Conservation (phyloP, 1,139 yeast species). For the Suhomyces maxii region DNA sequence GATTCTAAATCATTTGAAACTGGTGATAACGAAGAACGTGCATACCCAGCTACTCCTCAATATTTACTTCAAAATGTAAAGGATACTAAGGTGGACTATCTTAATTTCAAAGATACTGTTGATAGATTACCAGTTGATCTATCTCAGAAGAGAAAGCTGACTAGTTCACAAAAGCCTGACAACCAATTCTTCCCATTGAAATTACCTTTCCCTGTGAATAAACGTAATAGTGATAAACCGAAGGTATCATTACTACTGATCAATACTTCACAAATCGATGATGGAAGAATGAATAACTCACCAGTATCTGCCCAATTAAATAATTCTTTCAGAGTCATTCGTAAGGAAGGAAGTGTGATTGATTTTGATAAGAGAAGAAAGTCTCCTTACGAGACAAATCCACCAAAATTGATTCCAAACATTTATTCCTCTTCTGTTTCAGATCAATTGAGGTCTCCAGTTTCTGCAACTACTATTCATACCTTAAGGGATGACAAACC, state of each 20-base stretch:
- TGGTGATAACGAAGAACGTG: conserved; percentile 40
- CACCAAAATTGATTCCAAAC: conserved; percentile 45
- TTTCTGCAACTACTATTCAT: conserved; percentile 39
- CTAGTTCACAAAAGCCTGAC: conserved; percentile 2
- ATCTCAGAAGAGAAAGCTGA: conserved; percentile 1
- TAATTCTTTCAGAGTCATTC: conserved; percentile 62
- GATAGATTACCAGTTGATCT: conserved; percentile 17
- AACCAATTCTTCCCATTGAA: conserved; percentile 21
- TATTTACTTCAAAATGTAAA: conserved; percentile 46
- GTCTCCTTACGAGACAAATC: conserved; percentile 62
- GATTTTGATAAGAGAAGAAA: conserved; percentile 80
- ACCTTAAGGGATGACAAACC: conserved; percentile 31
- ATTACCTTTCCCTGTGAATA: conserved; percentile 23
- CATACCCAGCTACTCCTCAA: conserved; percentile 62
- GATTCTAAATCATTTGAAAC: conserved; percentile 51
- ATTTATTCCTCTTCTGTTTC: conserved; percentile 45
- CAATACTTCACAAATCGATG: conserved; percentile 22
- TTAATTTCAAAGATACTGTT: conserved; percentile 57
- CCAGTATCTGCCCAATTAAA: conserved; percentile 12
- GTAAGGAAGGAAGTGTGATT: conserved; percentile 67
- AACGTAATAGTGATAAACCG: conserved; percentile 11
- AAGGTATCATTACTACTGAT: conserved; percentile 31
- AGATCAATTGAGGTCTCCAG: conserved; percentile 35
- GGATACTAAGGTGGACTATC: conserved; percentile 52
- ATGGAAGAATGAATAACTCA: conserved; percentile 9